Percentiles rank a stretch among this genome's conserved stretches.
Evolutionary conservation across 495 filamentous ascomycete genomes (phyloP).

Genomic region (Hypomontagnella monticulosa): DNA sequence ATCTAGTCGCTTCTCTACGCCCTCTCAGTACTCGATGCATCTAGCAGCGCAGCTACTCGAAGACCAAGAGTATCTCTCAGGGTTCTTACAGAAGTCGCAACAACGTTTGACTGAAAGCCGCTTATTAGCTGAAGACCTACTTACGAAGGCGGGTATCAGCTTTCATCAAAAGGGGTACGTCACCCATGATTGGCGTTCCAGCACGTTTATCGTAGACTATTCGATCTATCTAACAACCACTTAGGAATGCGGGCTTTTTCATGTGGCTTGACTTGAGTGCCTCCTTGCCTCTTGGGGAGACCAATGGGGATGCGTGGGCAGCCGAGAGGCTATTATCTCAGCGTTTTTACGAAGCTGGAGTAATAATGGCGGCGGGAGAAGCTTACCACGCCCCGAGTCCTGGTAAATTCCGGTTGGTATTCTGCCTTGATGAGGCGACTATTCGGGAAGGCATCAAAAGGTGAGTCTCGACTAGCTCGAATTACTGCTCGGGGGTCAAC

Average conservation of each 20-base stretch:
- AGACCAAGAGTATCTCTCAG: conserved; percentile 56
- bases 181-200: not conserved
- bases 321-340: conserved; percentile 48
- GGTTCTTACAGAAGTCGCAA: conserved; percentile 55
- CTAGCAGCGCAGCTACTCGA: conserved; percentile 59
- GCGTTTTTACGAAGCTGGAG: conserved; percentile 51
- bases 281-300: conserved; percentile 35
- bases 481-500: not conserved
- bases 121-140: conserved; percentile 46
- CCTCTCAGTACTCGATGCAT: conserved; percentile 57
- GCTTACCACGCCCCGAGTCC: conserved; percentile 56
- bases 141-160: conserved; percentile 52
- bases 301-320: conserved; percentile 39
- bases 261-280: conserved; percentile 65
- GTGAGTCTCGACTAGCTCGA: conserved; percentile 28
- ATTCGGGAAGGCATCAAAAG: conserved; percentile 58
- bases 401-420: conserved; percentile 65
- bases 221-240: conserved; percentile 10
- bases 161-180: conserved; percentile 46
- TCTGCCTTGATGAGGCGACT: conserved; percentile 51
- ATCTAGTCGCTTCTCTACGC: conserved; percentile 54
- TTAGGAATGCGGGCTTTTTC: conserved; percentile 66
- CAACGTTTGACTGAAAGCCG: conserved; percentile 52
- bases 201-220: not conserved
- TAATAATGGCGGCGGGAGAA: conserved; percentile 56